Evolutionary conservation across 805 yeast species (phyloP), one percentile per base, ranked within the genome.

Genomic region (Barnettozyma siamensis): DNA sequence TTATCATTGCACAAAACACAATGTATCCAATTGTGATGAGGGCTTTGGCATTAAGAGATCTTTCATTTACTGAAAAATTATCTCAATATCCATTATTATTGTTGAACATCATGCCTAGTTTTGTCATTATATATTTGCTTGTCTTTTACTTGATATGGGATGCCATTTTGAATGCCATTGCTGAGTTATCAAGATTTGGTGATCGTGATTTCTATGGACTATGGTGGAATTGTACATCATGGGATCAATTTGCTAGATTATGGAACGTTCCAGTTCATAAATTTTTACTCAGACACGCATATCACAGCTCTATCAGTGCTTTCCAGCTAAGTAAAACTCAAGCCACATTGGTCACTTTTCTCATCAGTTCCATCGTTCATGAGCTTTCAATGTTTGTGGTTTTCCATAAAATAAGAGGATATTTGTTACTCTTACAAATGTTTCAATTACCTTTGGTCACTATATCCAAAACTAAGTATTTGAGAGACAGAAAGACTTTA

Each of bases 201-300:
- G 97, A 93, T 59, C 76, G 99, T 38, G 84, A 84, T 50, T 93
- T 93, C 62, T 93, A 94, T 58, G 91, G 95, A 3, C 85, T 88
- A 33, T 94, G 99, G 99, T 93, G 99, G 99, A 87, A 89, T 53
- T 85, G 94, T 46, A 78, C 83, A 16, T 83, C 87, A 32, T 93
- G 97, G 96, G 85, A 85, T 43, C 89, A 89, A 58, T 93, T 86
- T 60, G 83, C 96, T 10, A 72, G 97, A 49, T 79, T 84, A 47
- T 94, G 99, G 99, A 93, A 93, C 59, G 75, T 76, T 9, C 96
- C 98, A 0, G 98, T 93, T 18, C 96, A 93, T 60, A 75, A 78
- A 55, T 93, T 93, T 51, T 66, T 93, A 44, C 67, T 89, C 34
- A 75, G 98, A 49, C 99, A 94, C 58, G 98, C 93, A 3, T 94